Conservation (phyloP, 495 filamentous ascomycete genomes). For the Tuber brumale region DNA sequence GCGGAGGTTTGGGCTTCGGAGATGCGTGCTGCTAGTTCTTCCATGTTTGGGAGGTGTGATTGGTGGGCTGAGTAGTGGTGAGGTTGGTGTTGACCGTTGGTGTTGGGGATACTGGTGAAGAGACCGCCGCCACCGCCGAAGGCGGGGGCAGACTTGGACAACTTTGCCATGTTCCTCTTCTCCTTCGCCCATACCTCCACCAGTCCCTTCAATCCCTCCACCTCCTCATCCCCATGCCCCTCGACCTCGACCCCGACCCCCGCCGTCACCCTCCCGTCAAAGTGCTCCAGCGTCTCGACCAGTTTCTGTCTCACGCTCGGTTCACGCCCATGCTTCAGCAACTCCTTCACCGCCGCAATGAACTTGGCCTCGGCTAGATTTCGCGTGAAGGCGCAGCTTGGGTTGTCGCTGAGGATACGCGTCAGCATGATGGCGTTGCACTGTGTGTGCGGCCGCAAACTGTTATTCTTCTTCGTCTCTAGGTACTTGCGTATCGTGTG, state of each 20-base stretch:
- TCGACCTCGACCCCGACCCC: neutral
- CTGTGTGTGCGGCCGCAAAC: conserved; percentile 49
- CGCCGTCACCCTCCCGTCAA: conserved; percentile 51
- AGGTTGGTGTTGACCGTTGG: conserved; percentile 3
- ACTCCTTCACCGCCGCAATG: conserved; percentile 62
- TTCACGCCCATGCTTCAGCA: conserved; percentile 66
- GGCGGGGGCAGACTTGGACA: conserved; percentile 14
- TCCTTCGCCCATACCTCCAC: conserved; percentile 86
- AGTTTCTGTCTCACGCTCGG: conserved; percentile 73
- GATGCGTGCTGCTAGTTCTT: conserved; percentile 76
- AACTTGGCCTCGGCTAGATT: conserved; percentile 68
- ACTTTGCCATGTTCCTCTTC: conserved; percentile 55
- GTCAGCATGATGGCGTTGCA: conserved; percentile 97
- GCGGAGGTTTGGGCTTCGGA: conserved; percentile 86
- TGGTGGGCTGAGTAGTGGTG: conserved; percentile 41
- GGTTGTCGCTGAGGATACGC: conserved; percentile 87
- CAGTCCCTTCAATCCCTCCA: conserved; percentile 62
- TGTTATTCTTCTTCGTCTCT: conserved; percentile 37
- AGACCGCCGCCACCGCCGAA: neutral
- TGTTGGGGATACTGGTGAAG: conserved; percentile 1
- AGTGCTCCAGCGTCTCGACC: conserved; percentile 71
- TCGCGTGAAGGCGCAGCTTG: conserved; percentile 77
- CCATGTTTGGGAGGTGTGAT: conserved; percentile 59
- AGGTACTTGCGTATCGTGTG: conserved; percentile 74
- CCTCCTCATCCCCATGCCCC: conserved; percentile 51